Evolutionary conservation across 2,329 filamentous ascomycete species (phyloP), one percentile per base, ranked within the genome.

Genomic region (Ophiocordyceps camponoti-floridani): DNA sequence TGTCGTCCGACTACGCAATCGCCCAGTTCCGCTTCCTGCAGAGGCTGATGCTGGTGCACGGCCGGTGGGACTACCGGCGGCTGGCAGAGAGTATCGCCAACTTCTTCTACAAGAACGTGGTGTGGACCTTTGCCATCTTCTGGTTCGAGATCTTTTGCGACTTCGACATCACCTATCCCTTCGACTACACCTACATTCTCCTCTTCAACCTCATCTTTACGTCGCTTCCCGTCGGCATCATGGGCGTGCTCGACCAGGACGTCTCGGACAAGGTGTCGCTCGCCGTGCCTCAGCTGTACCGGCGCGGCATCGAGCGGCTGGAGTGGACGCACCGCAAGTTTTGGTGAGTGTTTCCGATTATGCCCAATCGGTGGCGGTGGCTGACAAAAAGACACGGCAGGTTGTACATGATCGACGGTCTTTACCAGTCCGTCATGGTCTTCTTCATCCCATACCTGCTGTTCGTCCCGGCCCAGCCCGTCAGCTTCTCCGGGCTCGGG

Each of bases 41-140:
- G 54, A 72, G 88, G 45, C 69, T 95, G 48, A 75, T 95, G 28
- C 73, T 95, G 18, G 87, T 95, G 4, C 88, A 95, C 58, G 88
- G 88, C 47, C 77, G 88, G 47, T 95, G 88, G 85, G 94, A 87
- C n/a, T 98, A 98, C 65, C 77, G 89, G 44, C 79, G 91, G 54
- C 68, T 98, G 60, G 86, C 82, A 28, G 91, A 98, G 67, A 84
- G 82, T 42, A 95, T 93, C 56, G 86, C 87, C 61, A 98, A 98
- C 62, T 98, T 98, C 72, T 98, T 98, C 70, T 98, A 96, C 77
- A 98, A 98, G 82, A 98, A 96, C 68, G 83, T 98, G 63, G 82
- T 96, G 44, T 98, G 91, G 91, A 91, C 86, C 1, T 89, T 95
- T 58, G 76, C 82, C 40, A 83, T 98, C 47, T 95, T 96, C 72